Conservation (phyloP, 805 yeast genomes). For the Suhomyces kilbournensis region DNA sequence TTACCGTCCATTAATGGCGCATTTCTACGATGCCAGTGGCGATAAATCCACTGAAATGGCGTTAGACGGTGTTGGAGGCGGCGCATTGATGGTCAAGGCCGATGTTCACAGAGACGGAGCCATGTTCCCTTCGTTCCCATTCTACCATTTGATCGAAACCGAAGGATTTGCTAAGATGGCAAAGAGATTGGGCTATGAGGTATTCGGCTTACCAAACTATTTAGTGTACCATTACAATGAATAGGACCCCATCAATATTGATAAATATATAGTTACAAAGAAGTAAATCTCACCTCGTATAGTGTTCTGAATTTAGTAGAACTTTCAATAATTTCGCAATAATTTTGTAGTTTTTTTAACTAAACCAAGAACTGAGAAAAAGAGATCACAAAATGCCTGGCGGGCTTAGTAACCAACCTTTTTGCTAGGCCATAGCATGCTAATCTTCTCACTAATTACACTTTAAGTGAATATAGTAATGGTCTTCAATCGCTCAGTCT, state of each 20-base stretch:
- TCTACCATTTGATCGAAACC: constrained; percentile 93
- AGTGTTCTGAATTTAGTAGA: too few species aligned
- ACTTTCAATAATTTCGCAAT: too few species aligned
- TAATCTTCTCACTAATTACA: too few species aligned
- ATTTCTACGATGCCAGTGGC: constrained; percentile 67
- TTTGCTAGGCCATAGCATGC: too few species aligned
- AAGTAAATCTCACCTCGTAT: too few species aligned
- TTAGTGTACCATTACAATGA: constrained; percentile 90
- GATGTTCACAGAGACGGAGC: constrained; percentile 99
- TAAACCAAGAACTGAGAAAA: too few species aligned
- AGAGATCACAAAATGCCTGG: too few species aligned
- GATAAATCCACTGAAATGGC: constrained; percentile 67
- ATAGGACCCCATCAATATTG: constrained; percentile 20
- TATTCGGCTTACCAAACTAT: constrained; percentile 91
- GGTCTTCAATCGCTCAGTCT: too few species aligned
- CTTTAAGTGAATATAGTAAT: too few species aligned
- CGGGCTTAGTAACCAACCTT: too few species aligned
- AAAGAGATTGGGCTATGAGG: constrained; percentile 85
- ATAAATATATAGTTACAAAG: too few species aligned
- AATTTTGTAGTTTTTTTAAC: not conserved
- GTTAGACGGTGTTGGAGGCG: constrained; percentile 97
- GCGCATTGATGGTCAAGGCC: constrained; percentile 92
- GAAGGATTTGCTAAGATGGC: constrained; percentile 99
- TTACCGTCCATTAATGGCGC: constrained; percentile 92
- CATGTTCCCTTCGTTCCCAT: constrained; percentile 98